phyloP scores from a whole-genome alignment of 2,329 filamentous ascomycete genomes.

The Claviceps sp. region DNA sequence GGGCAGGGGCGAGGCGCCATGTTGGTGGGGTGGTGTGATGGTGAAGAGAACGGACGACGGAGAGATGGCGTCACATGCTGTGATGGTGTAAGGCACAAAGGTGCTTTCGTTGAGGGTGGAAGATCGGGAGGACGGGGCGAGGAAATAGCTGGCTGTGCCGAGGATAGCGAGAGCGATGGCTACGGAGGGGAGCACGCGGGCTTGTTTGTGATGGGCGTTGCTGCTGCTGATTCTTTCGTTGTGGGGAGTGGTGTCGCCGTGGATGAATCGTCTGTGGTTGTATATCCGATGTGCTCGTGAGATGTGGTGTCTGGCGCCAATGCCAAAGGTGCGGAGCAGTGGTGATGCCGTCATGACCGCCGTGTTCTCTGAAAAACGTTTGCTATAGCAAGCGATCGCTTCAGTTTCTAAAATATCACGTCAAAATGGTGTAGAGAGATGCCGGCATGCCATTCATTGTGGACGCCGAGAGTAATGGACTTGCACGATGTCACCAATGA shows the following conservation, averaged over 20 bases:
- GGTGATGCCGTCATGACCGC: background rate
- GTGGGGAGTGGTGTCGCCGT: background rate
- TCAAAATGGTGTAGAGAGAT: background rate
- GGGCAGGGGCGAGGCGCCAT: slow-evolving; percentile 12
- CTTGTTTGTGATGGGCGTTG: slow-evolving; percentile 15
- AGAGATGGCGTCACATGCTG: slow-evolving; percentile 47
- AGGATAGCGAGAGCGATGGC: slow-evolving; percentile 12
- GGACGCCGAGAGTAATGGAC: background rate
- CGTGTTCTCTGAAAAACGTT: background rate
- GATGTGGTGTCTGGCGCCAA: background rate
- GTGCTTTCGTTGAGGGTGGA: slow-evolving; percentile 39
- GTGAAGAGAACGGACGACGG: slow-evolving; percentile 57
- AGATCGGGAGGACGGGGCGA: slow-evolving; percentile 12
- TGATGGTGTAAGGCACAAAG: slow-evolving; percentile 55
- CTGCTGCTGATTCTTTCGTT: background rate
- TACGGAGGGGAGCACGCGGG: slow-evolving; percentile 12
- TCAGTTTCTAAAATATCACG: background rate
- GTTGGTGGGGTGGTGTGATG: slow-evolving; percentile 30
- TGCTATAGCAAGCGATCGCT: background rate
- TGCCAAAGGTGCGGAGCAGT: background rate
- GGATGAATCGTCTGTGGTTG: background rate
- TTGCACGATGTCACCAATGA: no score
- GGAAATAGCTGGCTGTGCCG: slow-evolving; percentile 15
- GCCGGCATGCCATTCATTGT: background rate
- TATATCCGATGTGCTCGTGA: background rate